Evolutionary conservation across 345 rosid species (phyloP).

Genomic region (Aquilaria sinensis): DNA sequence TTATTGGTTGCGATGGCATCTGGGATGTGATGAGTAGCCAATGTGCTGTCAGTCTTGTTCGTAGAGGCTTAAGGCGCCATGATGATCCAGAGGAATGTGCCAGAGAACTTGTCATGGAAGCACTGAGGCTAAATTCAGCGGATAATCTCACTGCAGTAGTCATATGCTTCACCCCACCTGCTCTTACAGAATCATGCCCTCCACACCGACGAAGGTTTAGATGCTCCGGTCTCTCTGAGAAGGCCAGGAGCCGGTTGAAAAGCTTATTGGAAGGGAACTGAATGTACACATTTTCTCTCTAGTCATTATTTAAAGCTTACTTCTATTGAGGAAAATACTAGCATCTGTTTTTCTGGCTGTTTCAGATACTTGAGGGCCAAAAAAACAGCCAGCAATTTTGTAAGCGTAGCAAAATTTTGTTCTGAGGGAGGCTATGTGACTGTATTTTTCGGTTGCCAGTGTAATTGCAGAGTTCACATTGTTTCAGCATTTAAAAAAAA

Average conservation of each 20-base stretch:
- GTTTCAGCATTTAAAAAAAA: too few species aligned
- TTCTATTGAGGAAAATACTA: slow-evolving; percentile 7
- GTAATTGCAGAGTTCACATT: too few species aligned
- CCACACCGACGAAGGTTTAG: slow-evolving; percentile 41
- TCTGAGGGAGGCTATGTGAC: too few species aligned
- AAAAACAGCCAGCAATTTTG: slow-evolving; percentile 48
- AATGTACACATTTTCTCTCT: slow-evolving; percentile 22
- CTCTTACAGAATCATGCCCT: slow-evolving; percentile 26
- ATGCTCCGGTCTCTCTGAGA: slow-evolving; percentile 40
- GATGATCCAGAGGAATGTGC: slow-evolving; percentile 52
- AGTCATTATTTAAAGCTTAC: slow-evolving; percentile 8
- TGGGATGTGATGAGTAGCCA: slow-evolving; percentile 87
- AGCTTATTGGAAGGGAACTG: slow-evolving; percentile 58
- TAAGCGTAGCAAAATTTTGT: slow-evolving; percentile 12
- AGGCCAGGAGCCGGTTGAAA: slow-evolving; percentile 43
- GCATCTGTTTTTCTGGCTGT: slow-evolving; percentile 36
- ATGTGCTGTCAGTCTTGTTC: slow-evolving; percentile 65
- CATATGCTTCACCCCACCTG: slow-evolving; percentile 34
- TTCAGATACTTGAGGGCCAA: slow-evolving; percentile 25
- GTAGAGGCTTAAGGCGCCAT: slow-evolving; percentile 51
- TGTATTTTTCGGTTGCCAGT: too few species aligned
- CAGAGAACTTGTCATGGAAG: slow-evolving; percentile 53
- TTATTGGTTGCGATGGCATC: slow-evolving; percentile 83
- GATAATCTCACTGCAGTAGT: slow-evolving; percentile 55
- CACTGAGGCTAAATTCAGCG: slow-evolving; percentile 38